Evolutionary conservation across 148 eudicot genomes (phyloP), one percentile per base, ranked within the genome.

Genomic region (Silene conica): DNA sequence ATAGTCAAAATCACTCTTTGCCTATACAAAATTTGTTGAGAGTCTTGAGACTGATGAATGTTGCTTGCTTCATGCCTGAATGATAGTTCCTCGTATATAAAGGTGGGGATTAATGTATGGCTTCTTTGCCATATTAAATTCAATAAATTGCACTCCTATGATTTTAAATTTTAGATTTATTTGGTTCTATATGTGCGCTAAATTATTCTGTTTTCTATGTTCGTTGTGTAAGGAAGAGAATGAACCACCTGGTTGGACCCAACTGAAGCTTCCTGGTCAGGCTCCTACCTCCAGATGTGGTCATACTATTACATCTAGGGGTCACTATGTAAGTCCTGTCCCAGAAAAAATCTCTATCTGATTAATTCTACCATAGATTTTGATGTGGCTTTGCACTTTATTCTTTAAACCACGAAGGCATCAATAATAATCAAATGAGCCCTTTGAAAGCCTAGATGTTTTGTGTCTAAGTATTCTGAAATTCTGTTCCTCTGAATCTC

Each of bases 201-300:
- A 41, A 9, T 72, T 60, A 34, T 65, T 54, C 55, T 79, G 10
- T 16, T 52, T 45, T 73, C 46, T 68, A 63, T 73, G 59, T 80
- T 83, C 81, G 57, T 81, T 89, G 84, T 85, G 91, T 80, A 92
- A 92, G 92, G 92, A 83, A 96, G 99, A 96, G 83, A 96, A 85
- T 81, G 99, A 92, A 86, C 74, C 87, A 76, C 97, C 99, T 70
- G 99, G 96, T 74, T 96, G 99, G 99, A 90, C 99, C 66, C 94
- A 92, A 73, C 70, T 96, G 80, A 96, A 96, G 95, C 96, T 96
- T 86, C 99, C 99, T 34, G 99, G 99, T 76, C 99, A 92, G 85
- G 84, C 96, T 74, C 97, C 99, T 75, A 82, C 91, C 75, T 83
- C 97, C 13, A 88, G 96, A 52, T 96, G 97, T 81, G 99, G 99